These are phyloP conservation scores for Corchorus olitorius DNA, from an alignment of 345 rosid genomes.

Conservation along the genomic window DNA sequence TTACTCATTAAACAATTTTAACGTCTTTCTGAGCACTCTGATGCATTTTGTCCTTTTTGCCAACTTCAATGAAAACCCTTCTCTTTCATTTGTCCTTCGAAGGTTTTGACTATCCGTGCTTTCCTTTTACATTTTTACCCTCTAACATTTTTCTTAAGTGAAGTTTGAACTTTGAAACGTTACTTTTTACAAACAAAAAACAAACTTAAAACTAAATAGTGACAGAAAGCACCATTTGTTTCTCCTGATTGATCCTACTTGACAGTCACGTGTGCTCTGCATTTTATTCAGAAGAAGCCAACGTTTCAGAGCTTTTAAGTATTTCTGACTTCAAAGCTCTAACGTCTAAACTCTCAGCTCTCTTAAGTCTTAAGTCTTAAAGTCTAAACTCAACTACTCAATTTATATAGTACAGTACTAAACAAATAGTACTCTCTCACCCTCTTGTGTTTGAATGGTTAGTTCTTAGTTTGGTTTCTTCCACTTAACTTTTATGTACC, in stretches of 20 bases:
- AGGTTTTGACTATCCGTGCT: not conserved
- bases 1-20: not conserved
- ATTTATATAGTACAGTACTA: not conserved
- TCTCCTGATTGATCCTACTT: not conserved
- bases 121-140: not conserved
- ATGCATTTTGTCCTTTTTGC: not conserved
- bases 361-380: not conserved
- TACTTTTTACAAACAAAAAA: not conserved
- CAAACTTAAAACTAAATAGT: not conserved
- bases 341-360: not conserved
- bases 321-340: not conserved
- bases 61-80: not conserved
- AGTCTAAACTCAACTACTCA: not conserved
- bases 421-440: not conserved
- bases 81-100: not conserved
- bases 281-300: slow-evolving; percentile 3
- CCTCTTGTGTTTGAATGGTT: not conserved
- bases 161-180: not conserved
- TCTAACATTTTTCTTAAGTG: not conserved
- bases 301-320: not conserved
- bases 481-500: not conserved
- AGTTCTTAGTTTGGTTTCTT: not conserved
- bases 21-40: not conserved
- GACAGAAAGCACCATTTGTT: not conserved
- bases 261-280: slow-evolving; percentile 45